phyloP scores from a whole-genome alignment of 2,329 filamentous ascomycete species.

The Cytospora leucostoma region DNA sequence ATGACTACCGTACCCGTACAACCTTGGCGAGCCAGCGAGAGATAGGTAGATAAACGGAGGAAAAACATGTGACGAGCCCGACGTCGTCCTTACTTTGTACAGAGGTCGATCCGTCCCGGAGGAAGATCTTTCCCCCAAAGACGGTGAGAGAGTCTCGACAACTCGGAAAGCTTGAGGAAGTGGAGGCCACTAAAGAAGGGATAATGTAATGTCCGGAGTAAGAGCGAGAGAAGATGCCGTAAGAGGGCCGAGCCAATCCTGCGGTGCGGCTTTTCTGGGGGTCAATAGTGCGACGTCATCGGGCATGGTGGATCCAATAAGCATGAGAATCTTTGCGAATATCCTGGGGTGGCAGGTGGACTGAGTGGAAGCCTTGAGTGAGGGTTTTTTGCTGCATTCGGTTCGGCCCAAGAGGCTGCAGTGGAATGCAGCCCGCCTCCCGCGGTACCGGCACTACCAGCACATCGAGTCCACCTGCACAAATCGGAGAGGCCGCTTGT shows the following conservation, averaged over 20 bases:
- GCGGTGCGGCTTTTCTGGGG: conserved; percentile 17
- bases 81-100: neutral
- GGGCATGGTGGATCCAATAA: neutral
- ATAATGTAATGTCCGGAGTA: conserved; percentile 26
- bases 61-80: neutral
- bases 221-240: conserved; percentile 25
- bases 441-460: neutral
- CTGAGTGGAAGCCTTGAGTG: neutral
- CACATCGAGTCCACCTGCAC: neutral
- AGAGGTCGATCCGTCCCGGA: neutral
- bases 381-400: conserved; percentile 22
- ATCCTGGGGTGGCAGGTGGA: conserved; percentile 18
- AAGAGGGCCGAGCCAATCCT: conserved; percentile 23
- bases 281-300: conserved; percentile 23
- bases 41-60: neutral
- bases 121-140: conserved; percentile 9
- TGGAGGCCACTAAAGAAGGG: conserved; percentile 10
- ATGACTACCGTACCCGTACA: neutral
- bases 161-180: conserved; percentile 11
- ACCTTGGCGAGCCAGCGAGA: neutral
- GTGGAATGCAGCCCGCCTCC: conserved; percentile 1
- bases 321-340: conserved; percentile 5
- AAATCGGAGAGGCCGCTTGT: conserved; percentile 21
- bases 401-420: neutral
- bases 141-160: conserved; percentile 14